Evolutionary conservation across 2,329 filamentous ascomycete genomes (phyloP), one percentile per base, ranked within the genome.

Genomic region (Trichoderma citrinoviride): DNA sequence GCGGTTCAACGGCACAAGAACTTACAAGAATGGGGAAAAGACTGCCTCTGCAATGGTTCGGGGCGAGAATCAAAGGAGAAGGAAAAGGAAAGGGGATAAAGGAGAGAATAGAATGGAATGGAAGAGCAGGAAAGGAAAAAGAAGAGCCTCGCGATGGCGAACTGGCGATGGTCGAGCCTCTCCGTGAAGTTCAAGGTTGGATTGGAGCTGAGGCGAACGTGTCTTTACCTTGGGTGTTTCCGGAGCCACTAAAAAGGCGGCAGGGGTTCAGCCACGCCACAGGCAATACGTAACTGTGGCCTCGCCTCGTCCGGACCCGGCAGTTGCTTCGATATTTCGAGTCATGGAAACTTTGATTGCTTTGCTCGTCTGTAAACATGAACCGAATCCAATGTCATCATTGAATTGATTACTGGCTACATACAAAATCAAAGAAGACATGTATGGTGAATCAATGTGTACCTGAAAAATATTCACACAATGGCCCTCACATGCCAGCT

Each of bases 21-120:
- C 69, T 68, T 65, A 67, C 67, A 69, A 69, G 43, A 54, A 56
- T 43, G 37, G 29, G 56, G 66, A 60, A 5, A 60, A 5, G 7
- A 5, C 33, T 40, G 37, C 37, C 54, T 33, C 27, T 27, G 15
- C n/a, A 21, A 19, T 27, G 46, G 53, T 21, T 64, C 27, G 58
- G 19, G 44, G 46, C 21, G 49, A 40, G 29, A 27, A 54, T 41
- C 17, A 19, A 64, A 53, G 44, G 14, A n/a, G 25, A 64, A 53
- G 44, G 14, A n/a, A 29, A 25, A 25, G 29, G 10, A 37, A 54
- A 41, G n/a, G 5, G 37, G 4, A 5, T 49, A 14, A 65, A 62
- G 7, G 43, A 55, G 60, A 46, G 57, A 55, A 57, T 47, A 50
- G 55, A 63, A 67, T 40, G 21, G 60, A 63, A 44, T 44, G 37